These are phyloP conservation scores for Capsicum baccatum DNA, from an alignment of 257 asterid genomes.

Conservation along the genomic window DNA sequence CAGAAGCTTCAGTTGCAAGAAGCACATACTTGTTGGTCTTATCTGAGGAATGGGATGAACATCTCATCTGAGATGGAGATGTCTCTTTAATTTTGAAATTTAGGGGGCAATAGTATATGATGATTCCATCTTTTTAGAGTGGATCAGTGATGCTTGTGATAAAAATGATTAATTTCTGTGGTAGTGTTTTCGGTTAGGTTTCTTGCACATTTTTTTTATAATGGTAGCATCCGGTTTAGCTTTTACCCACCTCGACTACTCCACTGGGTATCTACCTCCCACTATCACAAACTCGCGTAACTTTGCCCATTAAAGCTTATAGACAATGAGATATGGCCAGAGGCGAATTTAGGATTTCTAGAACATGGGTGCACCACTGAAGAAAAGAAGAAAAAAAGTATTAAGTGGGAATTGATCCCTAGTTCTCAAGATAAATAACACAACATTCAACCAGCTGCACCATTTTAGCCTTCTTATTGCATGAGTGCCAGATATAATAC, in stretches of 20 bases:
- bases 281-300: not conserved
- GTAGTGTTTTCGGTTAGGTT: not conserved
- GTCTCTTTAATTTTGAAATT: not conserved
- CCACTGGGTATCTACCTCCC: not conserved
- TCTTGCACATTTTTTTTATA: not conserved
- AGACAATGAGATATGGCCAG: not conserved
- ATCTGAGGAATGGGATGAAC: slow-evolving; percentile 10
- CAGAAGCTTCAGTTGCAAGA: slow-evolving; percentile 7
- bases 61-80: not conserved
- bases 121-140: not conserved
- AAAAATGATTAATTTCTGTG: not conserved
- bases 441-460: too few species aligned
- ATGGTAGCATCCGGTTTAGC: not conserved
- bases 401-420: too few species aligned
- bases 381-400: too few species aligned
- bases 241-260: not conserved
- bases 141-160: not conserved
- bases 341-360: too few species aligned
- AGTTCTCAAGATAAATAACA: too few species aligned
- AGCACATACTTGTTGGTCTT: slow-evolving; percentile 6
- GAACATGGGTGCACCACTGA: too few species aligned
- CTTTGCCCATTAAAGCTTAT: not conserved
- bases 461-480: too few species aligned
- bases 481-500: too few species aligned
- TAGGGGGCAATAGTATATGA: not conserved